Evolutionary conservation across 2,329 filamentous ascomycete genomes (phyloP).

Genomic region (Diaporthe vexans): DNA sequence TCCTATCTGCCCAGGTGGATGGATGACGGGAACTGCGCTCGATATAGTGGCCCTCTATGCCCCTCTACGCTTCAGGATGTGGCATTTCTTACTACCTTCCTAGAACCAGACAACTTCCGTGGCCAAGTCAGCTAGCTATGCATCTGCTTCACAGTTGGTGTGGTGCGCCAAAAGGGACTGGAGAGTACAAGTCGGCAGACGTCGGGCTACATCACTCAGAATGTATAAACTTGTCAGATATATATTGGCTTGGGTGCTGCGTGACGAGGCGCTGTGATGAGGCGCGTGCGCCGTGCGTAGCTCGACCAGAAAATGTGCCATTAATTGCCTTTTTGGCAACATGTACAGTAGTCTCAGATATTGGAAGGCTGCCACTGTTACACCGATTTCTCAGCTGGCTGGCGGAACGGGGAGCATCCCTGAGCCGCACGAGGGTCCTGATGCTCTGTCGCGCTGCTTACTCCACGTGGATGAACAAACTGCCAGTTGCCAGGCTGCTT

Average conservation of each 20-base stretch:
- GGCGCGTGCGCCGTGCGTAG: not conserved
- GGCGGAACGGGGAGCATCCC: not conserved
- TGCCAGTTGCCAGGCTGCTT: too few species aligned
- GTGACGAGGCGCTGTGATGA: not conserved
- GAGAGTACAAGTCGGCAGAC: not conserved
- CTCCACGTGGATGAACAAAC: not conserved
- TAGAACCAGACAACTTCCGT: constrained; percentile 9
- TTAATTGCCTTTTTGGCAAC: not conserved
- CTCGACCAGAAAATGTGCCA: not conserved
- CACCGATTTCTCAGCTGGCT: not conserved
- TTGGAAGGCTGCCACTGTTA: not conserved
- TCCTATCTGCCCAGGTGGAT: not conserved
- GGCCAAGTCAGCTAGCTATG: constrained; percentile 28
- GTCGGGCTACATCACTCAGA: not conserved
- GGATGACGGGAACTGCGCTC: not conserved
- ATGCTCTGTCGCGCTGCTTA: not conserved
- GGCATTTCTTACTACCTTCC: constrained; percentile 16
- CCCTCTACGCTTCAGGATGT: not conserved
- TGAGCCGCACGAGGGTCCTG: not conserved
- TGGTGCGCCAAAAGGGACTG: not conserved
- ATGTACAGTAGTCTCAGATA: not conserved
- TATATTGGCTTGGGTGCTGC: constrained; percentile 5
- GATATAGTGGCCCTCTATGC: not conserved
- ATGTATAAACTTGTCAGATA: not conserved
- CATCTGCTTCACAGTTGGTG: constrained; percentile 8